Conservation (phyloP, 306 rosid species). For the Vicia sativa region DNA sequence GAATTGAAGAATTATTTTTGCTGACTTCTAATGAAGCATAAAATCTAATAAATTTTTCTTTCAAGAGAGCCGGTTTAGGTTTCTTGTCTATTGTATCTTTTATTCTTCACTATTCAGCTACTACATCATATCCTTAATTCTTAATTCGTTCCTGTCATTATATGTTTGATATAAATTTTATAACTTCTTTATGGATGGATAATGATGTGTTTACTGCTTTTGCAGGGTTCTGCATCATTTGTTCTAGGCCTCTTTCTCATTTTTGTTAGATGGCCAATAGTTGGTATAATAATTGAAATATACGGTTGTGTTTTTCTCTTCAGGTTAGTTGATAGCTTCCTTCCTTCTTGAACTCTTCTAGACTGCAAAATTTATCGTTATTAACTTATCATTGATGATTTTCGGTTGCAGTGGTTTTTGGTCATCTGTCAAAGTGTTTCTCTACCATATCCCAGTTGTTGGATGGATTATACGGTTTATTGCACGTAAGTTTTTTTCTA, state of each 20-base stretch:
- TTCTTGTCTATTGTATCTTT: neutral
- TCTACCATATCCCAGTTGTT: constrained; percentile 72
- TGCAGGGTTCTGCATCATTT: constrained; percentile 91
- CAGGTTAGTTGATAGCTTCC: constrained; percentile 64
- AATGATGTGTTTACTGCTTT: constrained; percentile 27
- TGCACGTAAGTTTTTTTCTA: constrained; percentile 62
- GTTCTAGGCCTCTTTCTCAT: constrained; percentile 84
- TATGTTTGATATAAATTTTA: constrained; percentile 6
- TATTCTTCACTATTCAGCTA: constrained; percentile 1
- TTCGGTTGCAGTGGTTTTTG: constrained; percentile 77
- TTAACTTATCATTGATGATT: constrained; percentile 26
- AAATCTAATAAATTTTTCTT: constrained; percentile 8
- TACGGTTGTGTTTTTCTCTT: constrained; percentile 77
- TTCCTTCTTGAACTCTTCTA: constrained; percentile 34
- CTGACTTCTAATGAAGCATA: constrained; percentile 16
- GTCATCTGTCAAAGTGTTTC: constrained; percentile 79
- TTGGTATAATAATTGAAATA: constrained; percentile 80
- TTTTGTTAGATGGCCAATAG: constrained; percentile 87
- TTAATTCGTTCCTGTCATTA: constrained; percentile 4
- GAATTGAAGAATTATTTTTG: constrained; percentile 18
- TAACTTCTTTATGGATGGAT: neutral
- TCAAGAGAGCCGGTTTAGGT: neutral
- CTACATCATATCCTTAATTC: neutral
- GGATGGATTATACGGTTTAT: constrained; percentile 82
- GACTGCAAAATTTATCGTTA: constrained; percentile 18